A percentile compares a stretch with the other conserved stretches of the same genome.
phyloP scores from a whole-genome alignment of 176 grass and related monocot species.

The Bonia amplexicaulis region DNA sequence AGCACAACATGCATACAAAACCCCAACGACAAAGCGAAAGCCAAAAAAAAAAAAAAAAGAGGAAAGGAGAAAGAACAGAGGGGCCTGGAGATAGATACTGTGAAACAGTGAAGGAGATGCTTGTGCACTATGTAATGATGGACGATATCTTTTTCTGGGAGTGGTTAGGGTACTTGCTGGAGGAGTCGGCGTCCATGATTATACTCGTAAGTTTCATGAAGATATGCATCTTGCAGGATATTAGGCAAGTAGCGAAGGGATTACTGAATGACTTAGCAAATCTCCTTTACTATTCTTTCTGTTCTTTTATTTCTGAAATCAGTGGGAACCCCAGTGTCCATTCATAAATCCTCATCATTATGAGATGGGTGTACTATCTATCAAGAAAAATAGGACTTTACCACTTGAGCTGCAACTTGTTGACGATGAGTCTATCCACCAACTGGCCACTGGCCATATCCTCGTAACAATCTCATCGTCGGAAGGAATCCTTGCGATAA shows the following conservation, averaged over 20 bases:
- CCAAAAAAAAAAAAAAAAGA: background rate
- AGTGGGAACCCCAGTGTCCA: background rate
- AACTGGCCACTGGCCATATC: background rate
- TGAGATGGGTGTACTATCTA: background rate
- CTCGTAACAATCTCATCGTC: background rate
- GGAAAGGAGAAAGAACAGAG: background rate
- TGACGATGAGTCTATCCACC: background rate
- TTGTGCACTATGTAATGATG: slow-evolving; percentile 22
- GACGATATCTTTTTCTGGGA: slow-evolving; percentile 8
- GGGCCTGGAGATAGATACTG: background rate
- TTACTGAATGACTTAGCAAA: background rate
- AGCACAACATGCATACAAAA: slow-evolving; percentile 10
- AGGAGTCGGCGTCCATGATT: slow-evolving; percentile 12
- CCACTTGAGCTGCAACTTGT: slow-evolving; percentile 10
- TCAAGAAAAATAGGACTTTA: background rate
- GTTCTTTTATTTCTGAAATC: background rate
- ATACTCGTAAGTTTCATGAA: background rate
- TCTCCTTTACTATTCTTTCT: background rate
- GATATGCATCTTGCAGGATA: slow-evolving; percentile 8
- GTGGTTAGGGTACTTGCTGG: slow-evolving; percentile 22
- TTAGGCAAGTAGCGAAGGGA: background rate
- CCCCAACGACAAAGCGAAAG: slow-evolving; percentile 20
- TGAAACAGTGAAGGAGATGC: background rate
- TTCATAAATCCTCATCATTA: background rate
- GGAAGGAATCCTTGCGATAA: background rate